Base-by-base conservation (phyloP, 2,329 filamentous ascomycete genomes). In the Trichoderma cornu-damae region DNA sequence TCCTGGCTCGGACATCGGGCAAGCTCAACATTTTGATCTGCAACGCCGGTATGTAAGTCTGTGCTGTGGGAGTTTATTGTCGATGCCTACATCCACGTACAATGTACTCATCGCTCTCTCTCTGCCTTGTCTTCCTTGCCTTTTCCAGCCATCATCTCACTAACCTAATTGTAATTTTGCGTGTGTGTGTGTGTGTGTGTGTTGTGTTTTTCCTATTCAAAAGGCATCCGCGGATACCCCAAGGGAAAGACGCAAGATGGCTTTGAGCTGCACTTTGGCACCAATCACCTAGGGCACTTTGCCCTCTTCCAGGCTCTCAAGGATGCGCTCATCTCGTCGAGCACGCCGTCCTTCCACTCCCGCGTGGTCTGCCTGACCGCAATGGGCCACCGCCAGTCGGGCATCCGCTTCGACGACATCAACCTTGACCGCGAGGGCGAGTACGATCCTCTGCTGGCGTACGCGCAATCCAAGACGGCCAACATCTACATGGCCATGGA, bases 401-500 rank as follows among this genome's bases (percentile, higher is more conserved):
- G 49, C 6, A 52, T 54, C 32, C 28, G 49, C 0, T 54, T 58
- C n/a, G 61, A 59, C 14, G 59, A 60, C 35, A 58, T 61, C 53
- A 63, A 63, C n/a, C 62, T 63, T 26, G 50, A 65, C 2, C 60
- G 60, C 2, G 57, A 56, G 7, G 40, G 28, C n/a, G 52, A 47
- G 5, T 63, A 62, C 18, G 35, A 72, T 6, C 68, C 68, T 0
- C 70, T 65, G 58, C 54, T 60, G 1, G 70, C 75, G 0, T 83
- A 83, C 61, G 74, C 70, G 0, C 74, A 79, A 61, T 68, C 70
- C 43, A 83, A 82, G 63, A 72, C 73, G 1, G 78, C 79, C n/a
- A 80, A 78, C 60, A 72, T 81, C 22, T 77, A 72, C 60, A 74
- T 78, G 63, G 74, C 78, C 8, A 77, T 76, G 60, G 71, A 78